Evolutionary conservation across 805 yeast species (phyloP).

Genomic region (Monosporozyma siamensis): DNA sequence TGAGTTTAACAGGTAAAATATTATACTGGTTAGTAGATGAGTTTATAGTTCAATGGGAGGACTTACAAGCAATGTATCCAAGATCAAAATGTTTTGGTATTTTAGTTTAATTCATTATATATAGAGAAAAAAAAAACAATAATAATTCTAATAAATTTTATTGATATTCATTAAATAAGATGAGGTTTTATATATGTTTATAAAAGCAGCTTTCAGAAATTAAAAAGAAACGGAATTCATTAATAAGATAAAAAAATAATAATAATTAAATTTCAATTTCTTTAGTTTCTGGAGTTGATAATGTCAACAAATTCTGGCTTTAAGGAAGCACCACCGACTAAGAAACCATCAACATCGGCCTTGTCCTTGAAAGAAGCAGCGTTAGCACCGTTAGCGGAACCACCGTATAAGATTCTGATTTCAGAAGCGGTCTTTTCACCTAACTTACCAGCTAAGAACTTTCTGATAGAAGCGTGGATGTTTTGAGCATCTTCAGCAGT

Average conservation of each 20-base stretch:
- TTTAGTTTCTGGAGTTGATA: constrained; percentile 77
- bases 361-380: constrained; percentile 84
- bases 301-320: constrained; percentile 97
- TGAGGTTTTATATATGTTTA: background rate
- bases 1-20: constrained; percentile 71
- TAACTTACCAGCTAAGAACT: constrained; percentile 64
- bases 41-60: constrained; percentile 86
- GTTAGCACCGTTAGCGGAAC: constrained; percentile 94
- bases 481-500: constrained; percentile 97
- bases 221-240: constrained; percentile 1
- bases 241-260: background rate
- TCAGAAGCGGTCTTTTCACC: constrained; percentile 69
- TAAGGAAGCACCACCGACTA: constrained; percentile 98
- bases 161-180: background rate
- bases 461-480: constrained; percentile 84
- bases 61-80: constrained; percentile 39
- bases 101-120: constrained; percentile 39
- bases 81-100: constrained; percentile 73
- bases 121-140: background rate
- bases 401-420: constrained; percentile 94
- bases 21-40: constrained; percentile 64
- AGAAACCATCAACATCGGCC: constrained; percentile 93
- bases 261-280: constrained; percentile 3
- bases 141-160: background rate
- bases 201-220: background rate